Conservation (phyloP, 371 early-diverging fungal genomes). For the Synchytrium microbalum region DNA sequence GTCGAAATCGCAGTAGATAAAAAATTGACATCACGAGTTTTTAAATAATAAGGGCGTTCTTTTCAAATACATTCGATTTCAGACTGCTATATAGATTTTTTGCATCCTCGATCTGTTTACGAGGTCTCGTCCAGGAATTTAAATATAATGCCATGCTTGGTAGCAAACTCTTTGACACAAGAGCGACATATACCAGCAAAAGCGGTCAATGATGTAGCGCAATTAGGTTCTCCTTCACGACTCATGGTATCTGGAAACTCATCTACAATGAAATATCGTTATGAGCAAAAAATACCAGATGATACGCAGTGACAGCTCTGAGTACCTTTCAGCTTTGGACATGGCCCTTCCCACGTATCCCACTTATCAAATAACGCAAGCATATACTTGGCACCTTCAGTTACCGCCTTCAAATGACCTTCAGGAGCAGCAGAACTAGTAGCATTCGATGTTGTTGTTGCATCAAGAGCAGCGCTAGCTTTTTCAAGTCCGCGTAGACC, state of each 20-base stretch:
- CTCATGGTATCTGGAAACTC: background rate
- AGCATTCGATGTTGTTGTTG: no score
- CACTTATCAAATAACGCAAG: background rate
- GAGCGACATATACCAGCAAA: background rate
- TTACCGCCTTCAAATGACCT: background rate
- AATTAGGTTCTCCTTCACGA: background rate
- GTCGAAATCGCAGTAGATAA: no score
- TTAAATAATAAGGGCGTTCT: no score
- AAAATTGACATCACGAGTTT: no score
- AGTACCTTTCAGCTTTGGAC: background rate
- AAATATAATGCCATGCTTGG: background rate
- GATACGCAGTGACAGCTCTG: background rate
- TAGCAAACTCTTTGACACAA: background rate
- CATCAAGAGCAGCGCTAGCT: background rate
- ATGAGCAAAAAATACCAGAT: background rate
- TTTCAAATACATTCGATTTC: no score
- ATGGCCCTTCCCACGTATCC: background rate
- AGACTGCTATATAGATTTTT: no score
- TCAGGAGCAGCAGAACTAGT: background rate
- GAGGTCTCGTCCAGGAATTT: background rate
- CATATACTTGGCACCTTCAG: background rate
- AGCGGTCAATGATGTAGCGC: background rate
- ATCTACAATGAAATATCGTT: background rate
- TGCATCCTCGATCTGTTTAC: background rate
- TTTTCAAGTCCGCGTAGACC: background rate